phyloP scores from a whole-genome alignment of 2,329 filamentous ascomycete species.

The Talaromyces piceae region DNA sequence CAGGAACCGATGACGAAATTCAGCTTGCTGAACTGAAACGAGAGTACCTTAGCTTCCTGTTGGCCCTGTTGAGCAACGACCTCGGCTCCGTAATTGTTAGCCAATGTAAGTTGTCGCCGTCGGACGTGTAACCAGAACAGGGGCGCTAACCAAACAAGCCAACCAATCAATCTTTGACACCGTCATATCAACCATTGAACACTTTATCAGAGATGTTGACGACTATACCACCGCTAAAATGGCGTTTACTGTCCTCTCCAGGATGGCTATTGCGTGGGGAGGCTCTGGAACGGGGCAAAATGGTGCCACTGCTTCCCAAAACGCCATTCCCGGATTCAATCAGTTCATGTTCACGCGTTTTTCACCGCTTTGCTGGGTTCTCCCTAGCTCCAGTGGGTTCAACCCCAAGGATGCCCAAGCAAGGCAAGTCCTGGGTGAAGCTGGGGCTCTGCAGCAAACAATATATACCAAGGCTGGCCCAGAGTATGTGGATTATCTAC shows the following conservation, averaged over 20 bases:
- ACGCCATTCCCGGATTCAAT: conserved; percentile 74
- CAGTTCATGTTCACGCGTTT: conserved; percentile 84
- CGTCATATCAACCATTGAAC: conserved; percentile 76
- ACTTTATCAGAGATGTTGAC: conserved; percentile 69
- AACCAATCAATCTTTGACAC: conserved; percentile 90
- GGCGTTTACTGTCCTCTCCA: conserved; percentile 72
- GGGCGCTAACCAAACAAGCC: conserved; percentile 30
- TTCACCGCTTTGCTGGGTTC: conserved; percentile 82
- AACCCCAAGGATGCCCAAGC: conserved; percentile 81
- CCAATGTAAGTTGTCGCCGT: conserved; percentile 46
- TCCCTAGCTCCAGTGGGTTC: conserved; percentile 72
- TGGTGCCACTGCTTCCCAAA: conserved; percentile 27
- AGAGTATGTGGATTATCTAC: conserved; percentile 57
- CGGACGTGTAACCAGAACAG: not conserved
- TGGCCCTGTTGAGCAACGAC: conserved; percentile 84
- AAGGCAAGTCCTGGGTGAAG: conserved; percentile 79
- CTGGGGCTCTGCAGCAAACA: conserved; percentile 75
- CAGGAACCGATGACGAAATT: conserved; percentile 92
- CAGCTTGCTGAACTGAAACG: conserved; percentile 83
- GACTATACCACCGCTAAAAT: conserved; percentile 62
- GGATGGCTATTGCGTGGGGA: conserved; percentile 85
- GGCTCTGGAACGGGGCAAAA: conserved; percentile 57
- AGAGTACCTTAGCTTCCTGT: conserved; percentile 91
- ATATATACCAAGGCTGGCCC: conserved; percentile 88
- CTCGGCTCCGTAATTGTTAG: conserved; percentile 84